Evolutionary conservation across 805 yeast species (phyloP), one percentile per base, ranked within the genome.

Genomic region (Candida chilensis): DNA sequence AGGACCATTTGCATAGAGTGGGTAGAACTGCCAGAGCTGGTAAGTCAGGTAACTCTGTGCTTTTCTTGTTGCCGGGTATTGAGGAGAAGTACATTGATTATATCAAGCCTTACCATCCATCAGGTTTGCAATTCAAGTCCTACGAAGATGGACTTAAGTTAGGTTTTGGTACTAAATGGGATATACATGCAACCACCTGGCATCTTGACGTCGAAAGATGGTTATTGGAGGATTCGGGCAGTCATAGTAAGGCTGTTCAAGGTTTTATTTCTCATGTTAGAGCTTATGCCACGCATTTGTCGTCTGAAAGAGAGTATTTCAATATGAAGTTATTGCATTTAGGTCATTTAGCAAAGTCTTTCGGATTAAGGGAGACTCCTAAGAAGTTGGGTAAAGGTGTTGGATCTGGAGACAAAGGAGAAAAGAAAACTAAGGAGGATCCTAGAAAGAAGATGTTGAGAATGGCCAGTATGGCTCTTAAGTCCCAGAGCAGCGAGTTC

Each of bases 11-110:
- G 35, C 99, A 92, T 54, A 71, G 99, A 54, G 84, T 88, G 33
- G 99, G 99, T 32, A 77, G 99, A 62, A 87, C 97, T 9, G 99
- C 99, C 6, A 78, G 99, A 60, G 95, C 94, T n/a, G 98, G 98
- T 38, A 70, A 76, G 27, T 54, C 61, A 24, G 99, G 99, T 51
- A 67, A 67, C 22, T 82, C 96, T 2, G 52, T 75, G 2, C 54
- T 92, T 34, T 86, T 90, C 47, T 60, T 92, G 25, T 60, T 90
- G 19, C 98, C 99, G 1, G 94, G 95, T 1, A 70, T 63, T 36
- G 97, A 90, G 54, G 97, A 90, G 57, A 77, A 74, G 10, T 90
- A 87, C 46, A 61, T 81, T 37, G 82, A 75, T 15, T 71, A 70
- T 31, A 66, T 83, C 28, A 65, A 62, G 28, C 62, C 67, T 4